Evolutionary conservation across 441 rosid genomes (phyloP), one percentile per base, ranked within the genome.

Genomic region (Erodium texanum): DNA sequence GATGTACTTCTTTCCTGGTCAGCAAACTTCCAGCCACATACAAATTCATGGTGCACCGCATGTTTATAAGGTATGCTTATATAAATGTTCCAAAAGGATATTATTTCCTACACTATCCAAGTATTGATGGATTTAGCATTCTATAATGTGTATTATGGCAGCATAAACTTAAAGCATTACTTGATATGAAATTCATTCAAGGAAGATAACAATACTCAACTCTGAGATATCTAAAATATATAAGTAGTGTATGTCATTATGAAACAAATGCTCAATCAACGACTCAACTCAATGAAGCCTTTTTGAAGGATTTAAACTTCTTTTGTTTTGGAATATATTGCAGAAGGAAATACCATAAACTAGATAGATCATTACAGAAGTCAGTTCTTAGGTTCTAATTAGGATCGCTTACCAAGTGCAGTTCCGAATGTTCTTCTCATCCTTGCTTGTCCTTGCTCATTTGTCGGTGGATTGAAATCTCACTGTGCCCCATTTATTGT

Each of bases 1-100:
- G 76, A 92, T 87, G 91, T 89, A 90, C 73, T 90, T 89, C 82
- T 92, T 90, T 81, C 98, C 98, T 71, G 95, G 97, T 71, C 98
- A 95, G 86, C 85, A 82, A 81, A 92, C 93, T 73, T 92, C 98
- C 71, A 90, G 85, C 80, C 85, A 82, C 77, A 75, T 90, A 79
- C 96, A 87, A 73, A 90, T 95, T 77, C 88, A 86, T 43, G 99
- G 96, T 69, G 98, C 97, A 41, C 97, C 98, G 56, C 83, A 90
- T 71, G 94, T 92, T 76, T 87, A 79, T 79, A 89, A 90, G 98
- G 99, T 90, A 81, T 38, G 70, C 50, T 74, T 69, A 41, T 27
- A 43, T 66, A 45, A 22, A 66, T 45, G 50, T 54, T 15, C 68
- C 50, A 61, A 65, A 70, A 75, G 67, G 18, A 45, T 66, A 34